Evolutionary conservation across 805 yeast genomes (phyloP).

Genomic region (Metschnikowia shivogae): DNA sequence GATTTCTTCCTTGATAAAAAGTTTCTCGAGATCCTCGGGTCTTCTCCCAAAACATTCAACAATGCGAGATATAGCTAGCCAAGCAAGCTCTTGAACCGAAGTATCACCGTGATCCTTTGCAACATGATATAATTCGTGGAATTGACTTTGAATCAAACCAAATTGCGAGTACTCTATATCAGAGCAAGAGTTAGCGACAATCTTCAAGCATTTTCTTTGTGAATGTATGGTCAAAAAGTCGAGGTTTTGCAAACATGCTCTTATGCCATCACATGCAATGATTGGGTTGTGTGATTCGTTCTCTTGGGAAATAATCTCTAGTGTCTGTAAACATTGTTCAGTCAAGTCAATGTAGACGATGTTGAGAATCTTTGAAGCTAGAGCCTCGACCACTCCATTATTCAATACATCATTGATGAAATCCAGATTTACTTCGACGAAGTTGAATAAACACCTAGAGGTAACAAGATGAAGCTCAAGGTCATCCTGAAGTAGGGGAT

Average conservation of each 20-base stretch:
- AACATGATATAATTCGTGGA: slow-evolving; percentile 57
- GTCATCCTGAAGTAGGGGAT: slow-evolving; percentile 55
- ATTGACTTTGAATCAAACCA: slow-evolving; percentile 48
- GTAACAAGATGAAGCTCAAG: slow-evolving; percentile 80
- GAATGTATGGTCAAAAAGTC: slow-evolving; percentile 90
- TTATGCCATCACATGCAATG: slow-evolving; percentile 56
- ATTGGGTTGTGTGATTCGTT: slow-evolving; percentile 47
- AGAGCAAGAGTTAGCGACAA: slow-evolving; percentile 66
- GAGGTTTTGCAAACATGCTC: slow-evolving; percentile 63
- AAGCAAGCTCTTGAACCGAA: slow-evolving; percentile 57
- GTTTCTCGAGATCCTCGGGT: slow-evolving; percentile 42
- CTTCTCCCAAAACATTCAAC: slow-evolving; percentile 45
- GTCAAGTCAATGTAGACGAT: slow-evolving; percentile 85
- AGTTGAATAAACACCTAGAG: slow-evolving; percentile 77
- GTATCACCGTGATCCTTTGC: slow-evolving; percentile 54
- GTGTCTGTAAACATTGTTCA: slow-evolving; percentile 79
- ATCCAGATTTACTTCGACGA: slow-evolving; percentile 70
- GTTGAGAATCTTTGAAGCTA: slow-evolving; percentile 64
- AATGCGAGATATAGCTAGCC: slow-evolving; percentile 60
- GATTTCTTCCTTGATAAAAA: slow-evolving; percentile 24
- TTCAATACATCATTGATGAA: slow-evolving; percentile 58
- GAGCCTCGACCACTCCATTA: slow-evolving; percentile 60
- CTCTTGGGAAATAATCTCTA: slow-evolving; percentile 61
- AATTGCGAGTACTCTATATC: slow-evolving; percentile 43
- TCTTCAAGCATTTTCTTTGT: slow-evolving; percentile 73